Percentiles rank a stretch among this genome's conserved stretches.
Evolutionary conservation across 225 moss, liverwort and hornwort genomes (phyloP).

Genomic region (Pleurozium schreberi): DNA sequence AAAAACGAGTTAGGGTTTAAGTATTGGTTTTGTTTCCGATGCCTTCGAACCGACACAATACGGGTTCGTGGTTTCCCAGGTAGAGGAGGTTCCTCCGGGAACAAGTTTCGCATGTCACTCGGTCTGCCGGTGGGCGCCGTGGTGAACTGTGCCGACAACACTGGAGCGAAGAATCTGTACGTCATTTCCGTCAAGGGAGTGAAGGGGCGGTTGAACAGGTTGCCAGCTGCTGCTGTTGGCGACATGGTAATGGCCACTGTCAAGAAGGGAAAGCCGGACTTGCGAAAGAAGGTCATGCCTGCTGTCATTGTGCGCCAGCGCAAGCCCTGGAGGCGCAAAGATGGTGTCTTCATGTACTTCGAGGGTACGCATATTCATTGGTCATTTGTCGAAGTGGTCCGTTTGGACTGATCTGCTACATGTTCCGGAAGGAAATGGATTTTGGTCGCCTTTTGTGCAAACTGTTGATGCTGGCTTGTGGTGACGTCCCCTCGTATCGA

Average conservation of each 20-base stretch:
- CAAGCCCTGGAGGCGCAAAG: constrained; percentile 86
- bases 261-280: constrained; percentile 79
- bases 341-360: constrained; percentile 91
- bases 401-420: not conserved
- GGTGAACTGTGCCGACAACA: constrained; percentile 85
- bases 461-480: too few species aligned
- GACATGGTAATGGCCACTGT: constrained; percentile 96
- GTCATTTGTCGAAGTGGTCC: not conserved
- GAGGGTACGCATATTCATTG: constrained; percentile 30
- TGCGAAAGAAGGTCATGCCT: constrained; percentile 88
- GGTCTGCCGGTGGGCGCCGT: constrained; percentile 82
- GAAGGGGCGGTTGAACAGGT: constrained; percentile 82
- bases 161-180: constrained; percentile 87
- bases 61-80: constrained; percentile 3
- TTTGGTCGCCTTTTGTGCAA: not conserved
- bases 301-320: constrained; percentile 86
- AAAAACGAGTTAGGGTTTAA: not conserved
- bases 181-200: constrained; percentile 91
- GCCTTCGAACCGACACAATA: not conserved
- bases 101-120: constrained; percentile 90
- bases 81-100: constrained; percentile 85
- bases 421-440: too few species aligned
- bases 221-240: constrained; percentile 74
- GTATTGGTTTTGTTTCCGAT: not conserved
- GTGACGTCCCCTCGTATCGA: too few species aligned